phyloP scores from a whole-genome alignment of 75 land plant genomes.

The Gnetum montanum region DNA sequence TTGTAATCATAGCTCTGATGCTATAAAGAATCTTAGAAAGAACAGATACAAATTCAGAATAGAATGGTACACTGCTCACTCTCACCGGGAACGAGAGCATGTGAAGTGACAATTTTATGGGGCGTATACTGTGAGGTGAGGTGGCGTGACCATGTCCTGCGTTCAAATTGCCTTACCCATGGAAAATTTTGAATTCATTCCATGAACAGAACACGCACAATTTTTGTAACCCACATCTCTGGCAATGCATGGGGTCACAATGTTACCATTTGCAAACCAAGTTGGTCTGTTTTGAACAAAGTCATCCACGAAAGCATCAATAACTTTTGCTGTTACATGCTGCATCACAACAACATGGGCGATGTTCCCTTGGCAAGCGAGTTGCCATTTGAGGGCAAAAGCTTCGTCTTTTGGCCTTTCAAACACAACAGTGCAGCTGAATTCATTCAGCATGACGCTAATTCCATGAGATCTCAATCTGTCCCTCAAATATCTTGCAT shows the following conservation, averaged over 20 bases:
- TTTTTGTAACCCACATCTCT: slow-evolving; percentile 61
- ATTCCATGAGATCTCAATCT: slow-evolving; percentile 57
- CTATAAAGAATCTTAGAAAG: too few relatives aligned
- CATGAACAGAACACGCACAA: too few relatives aligned
- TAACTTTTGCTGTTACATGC: slow-evolving; percentile 71
- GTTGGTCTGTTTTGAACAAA: slow-evolving; percentile 45
- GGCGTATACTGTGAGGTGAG: too few relatives aligned
- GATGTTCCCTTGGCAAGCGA: slow-evolving; percentile 88
- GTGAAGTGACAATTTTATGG: too few relatives aligned
- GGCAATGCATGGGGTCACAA: slow-evolving; percentile 63
- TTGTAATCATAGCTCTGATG: too few relatives aligned
- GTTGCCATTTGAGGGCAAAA: slow-evolving; percentile 85
- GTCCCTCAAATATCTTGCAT: slow-evolving; percentile 87
- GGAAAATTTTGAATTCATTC: too few relatives aligned
- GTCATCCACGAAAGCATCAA: slow-evolving; percentile 65
- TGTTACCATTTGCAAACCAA: slow-evolving; percentile 59
- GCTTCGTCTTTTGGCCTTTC: slow-evolving; percentile 85
- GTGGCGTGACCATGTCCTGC: too few relatives aligned
- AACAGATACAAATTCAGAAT: too few relatives aligned
- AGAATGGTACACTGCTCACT: too few relatives aligned
- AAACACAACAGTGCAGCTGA: slow-evolving; percentile 96
- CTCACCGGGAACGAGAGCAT: too few relatives aligned
- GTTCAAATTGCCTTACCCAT: too few relatives aligned
- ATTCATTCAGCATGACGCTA: slow-evolving; percentile 90
- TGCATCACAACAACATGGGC: slow-evolving; percentile 98